These are phyloP conservation scores for Stemphylium beticola DNA, from an alignment of 2,329 filamentous ascomycete species.

Conservation along the genomic window DNA sequence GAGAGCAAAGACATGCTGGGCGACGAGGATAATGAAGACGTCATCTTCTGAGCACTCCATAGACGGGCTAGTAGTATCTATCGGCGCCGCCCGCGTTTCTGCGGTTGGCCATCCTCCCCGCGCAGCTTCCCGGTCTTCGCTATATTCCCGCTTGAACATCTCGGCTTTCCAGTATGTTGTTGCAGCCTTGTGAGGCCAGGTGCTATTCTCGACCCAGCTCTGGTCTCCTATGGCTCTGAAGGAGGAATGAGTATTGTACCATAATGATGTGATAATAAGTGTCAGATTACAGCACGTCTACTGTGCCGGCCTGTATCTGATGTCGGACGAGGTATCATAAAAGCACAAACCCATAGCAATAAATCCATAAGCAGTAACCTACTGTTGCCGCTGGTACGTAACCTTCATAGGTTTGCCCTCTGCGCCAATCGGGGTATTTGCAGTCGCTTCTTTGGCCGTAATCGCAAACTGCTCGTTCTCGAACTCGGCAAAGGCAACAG, in stretches of 20 bases:
- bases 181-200: background rate
- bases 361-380: constrained; percentile 33
- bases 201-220: background rate
- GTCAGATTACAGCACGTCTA: constrained; percentile 14
- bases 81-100: background rate
- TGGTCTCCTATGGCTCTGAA: background rate
- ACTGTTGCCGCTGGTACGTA: constrained; percentile 88
- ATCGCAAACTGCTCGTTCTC: constrained; percentile 89
- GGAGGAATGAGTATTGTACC: constrained; percentile 15
- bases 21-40: constrained; percentile 79
- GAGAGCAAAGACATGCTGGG: constrained; percentile 71
- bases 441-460: constrained; percentile 89
- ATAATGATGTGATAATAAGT: constrained; percentile 12
- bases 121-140: background rate
- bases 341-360: constrained; percentile 32
- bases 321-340: constrained; percentile 25
- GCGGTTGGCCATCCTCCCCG: background rate
- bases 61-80: background rate
- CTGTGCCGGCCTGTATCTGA: constrained; percentile 14
- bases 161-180: constrained; percentile 1
- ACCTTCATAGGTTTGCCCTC: constrained; percentile 85
- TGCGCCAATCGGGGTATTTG: constrained; percentile 79
- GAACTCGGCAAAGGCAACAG: constrained; percentile 97
- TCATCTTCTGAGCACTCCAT: constrained; percentile 72
- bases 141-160: constrained; percentile 2